Evolutionary conservation across 495 filamentous ascomycete genomes (phyloP), one percentile per base, ranked within the genome.

Genomic region (Penicillium cinerascens): DNA sequence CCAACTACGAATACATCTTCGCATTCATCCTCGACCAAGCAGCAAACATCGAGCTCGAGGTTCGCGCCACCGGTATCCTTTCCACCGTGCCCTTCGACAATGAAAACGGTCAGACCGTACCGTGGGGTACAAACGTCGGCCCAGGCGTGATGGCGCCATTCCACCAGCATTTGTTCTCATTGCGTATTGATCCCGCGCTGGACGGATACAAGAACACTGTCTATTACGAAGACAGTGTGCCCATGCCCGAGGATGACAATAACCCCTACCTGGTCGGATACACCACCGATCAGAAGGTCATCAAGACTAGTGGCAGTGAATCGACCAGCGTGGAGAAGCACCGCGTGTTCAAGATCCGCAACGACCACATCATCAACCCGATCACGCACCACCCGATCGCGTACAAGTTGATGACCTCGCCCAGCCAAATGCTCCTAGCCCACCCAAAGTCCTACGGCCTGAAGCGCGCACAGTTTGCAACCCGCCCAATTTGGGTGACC

Each of bases 151-250:
- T 95, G 41, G 90, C 80, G 6, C 75, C 82, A 43, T 80, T 78
- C 61, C 92, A 97, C 58, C 92, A 97, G 61, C 92, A 97, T 71
- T 85, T 96, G 65, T 95, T 97, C 73, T 89, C 86, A 4, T 82
- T 96, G 5, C 88, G 92, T 9, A 79, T 97, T 17, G 91, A 97
- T 62, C 91, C 92, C 1, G 81, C 82, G 20, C 66, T 96, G 40
- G 91, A 89, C 51, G 92, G 90, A 2, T 80, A 80, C 56, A 68
- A 77, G 36, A 92, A 92, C 61, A 78, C 84, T 1, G 65, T 91
- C 6, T 81, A 83, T 25, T 85, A 83, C 62, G 85, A 89, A 41
- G 88, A 92, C 61, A 81, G 85, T 6, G 78, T 88, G 39, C 72
- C 88, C 0, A 83, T 91, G 75, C 85, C 88, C 7, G 80, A 87